phyloP scores from a whole-genome alignment of 2,329 filamentous ascomycete genomes.

The Erysiphe neolycopersici region DNA sequence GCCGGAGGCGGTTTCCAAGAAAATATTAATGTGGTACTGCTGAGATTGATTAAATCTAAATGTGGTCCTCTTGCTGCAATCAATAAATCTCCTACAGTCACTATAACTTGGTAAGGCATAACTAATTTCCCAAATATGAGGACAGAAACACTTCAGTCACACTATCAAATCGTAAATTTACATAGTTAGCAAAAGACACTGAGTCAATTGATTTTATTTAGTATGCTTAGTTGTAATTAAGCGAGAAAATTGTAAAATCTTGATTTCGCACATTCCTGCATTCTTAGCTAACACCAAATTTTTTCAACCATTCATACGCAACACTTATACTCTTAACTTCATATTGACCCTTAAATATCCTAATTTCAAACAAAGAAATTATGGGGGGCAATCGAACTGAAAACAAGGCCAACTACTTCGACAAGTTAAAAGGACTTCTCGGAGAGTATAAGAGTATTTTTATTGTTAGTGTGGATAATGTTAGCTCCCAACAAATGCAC shows the following conservation, averaged over 20 bases:
- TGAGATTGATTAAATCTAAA: conserved; percentile 38
- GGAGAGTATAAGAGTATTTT: conserved; percentile 95
- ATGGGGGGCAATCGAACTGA: conserved; percentile 61
- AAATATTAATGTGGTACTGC: conserved; percentile 29
- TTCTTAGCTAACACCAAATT: too few species aligned
- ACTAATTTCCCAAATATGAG: not conserved
- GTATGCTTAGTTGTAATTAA: not conserved
- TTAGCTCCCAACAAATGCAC: conserved; percentile 99
- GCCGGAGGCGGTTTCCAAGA: conserved; percentile 11
- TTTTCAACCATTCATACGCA: too few species aligned
- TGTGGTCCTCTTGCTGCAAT: conserved; percentile 48
- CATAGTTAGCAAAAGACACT: too few species aligned
- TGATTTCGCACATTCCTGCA: not conserved
- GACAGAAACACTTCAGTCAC: too few species aligned
- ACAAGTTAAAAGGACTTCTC: conserved; percentile 95
- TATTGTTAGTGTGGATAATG: conserved; percentile 97
- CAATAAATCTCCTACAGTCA: conserved; percentile 27
- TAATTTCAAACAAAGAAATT: conserved; percentile 90
- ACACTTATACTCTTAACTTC: not conserved
- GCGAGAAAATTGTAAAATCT: not conserved
- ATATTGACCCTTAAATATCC: conserved; percentile 83
- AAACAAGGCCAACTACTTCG: conserved; percentile 95
- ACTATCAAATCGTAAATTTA: too few species aligned
- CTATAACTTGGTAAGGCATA: conserved; percentile 38
- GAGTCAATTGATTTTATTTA: too few species aligned